Evolutionary conservation across 169 alveolate genomes (phyloP).

Genomic region (Cyclospora cayetanensis): DNA sequence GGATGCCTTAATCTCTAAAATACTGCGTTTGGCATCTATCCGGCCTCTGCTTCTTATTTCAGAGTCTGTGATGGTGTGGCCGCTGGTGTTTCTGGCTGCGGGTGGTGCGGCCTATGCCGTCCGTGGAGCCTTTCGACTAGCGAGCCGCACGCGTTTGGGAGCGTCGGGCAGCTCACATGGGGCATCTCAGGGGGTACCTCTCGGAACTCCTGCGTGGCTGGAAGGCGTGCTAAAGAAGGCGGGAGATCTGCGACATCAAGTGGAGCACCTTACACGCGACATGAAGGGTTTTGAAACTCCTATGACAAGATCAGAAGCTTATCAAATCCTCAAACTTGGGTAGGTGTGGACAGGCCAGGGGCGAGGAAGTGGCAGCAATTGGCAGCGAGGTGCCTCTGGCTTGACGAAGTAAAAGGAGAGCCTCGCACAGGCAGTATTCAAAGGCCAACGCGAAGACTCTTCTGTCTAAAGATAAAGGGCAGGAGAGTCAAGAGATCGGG

Average conservation of each 20-base stretch:
- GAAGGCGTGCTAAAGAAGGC: neutral
- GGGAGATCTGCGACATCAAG: neutral
- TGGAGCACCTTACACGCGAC: conserved; percentile 6
- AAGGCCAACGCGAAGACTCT: too few species aligned
- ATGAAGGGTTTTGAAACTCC: conserved; percentile 75
- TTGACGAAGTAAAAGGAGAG: too few species aligned
- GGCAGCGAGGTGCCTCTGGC: too few species aligned
- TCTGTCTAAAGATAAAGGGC: too few species aligned
- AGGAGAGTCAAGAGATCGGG: too few species aligned
- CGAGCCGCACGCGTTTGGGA: neutral
- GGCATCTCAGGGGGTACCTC: conserved; percentile 3
- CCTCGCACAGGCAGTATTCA: too few species aligned
- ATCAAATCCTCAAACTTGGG: conserved; percentile 70
- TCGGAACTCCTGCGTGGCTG: neutral
- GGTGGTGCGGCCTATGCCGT: conserved; percentile 66
- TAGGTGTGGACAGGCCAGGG: neutral
- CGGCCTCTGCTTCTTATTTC: too few species aligned
- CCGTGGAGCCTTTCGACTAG: conserved; percentile 14
- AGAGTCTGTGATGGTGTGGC: conserved; percentile 61
- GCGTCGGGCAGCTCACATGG: too few species aligned
- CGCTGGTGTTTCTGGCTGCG: conserved; percentile 21
- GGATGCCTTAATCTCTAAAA: too few species aligned
- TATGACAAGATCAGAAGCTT: conserved; percentile 75
- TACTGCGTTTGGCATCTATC: too few species aligned
- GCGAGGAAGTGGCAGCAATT: neutral